A percentile compares a stretch with the other conserved stretches of the same genome.
phyloP scores from a whole-genome alignment of 352 stramenopile species.

The Globisporangium cylindrosporum region DNA sequence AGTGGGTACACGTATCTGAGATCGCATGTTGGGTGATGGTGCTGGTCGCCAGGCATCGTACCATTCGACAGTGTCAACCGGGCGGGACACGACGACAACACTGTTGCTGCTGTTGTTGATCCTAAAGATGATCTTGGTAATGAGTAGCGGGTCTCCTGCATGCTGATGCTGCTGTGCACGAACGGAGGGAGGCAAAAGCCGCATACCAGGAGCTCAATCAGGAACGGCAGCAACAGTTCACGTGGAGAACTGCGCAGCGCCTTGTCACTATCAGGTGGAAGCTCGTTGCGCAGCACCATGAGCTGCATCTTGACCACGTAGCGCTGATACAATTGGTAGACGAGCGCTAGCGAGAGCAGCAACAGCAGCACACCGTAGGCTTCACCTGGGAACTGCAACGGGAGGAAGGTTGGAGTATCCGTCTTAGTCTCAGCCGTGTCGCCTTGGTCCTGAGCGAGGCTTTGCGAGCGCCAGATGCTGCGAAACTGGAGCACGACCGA shows the following conservation, averaged over 20 bases:
- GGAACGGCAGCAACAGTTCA: conserved; percentile 37
- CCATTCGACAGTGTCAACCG: conserved; percentile 12
- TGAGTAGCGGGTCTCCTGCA: conserved; percentile 49
- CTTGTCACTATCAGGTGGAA: conserved; percentile 22
- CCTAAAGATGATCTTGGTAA: conserved; percentile 16
- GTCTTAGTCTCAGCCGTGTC: not conserved
- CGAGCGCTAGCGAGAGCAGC: conserved; percentile 38
- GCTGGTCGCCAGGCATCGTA: not conserved
- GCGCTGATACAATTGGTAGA: conserved; percentile 41
- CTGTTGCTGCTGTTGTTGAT: not conserved
- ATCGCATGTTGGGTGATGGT: conserved; percentile 23
- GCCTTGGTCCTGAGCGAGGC: not conserved
- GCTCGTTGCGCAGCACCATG: conserved; percentile 44
- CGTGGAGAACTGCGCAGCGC: conserved; percentile 22
- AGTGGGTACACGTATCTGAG: conserved; percentile 53
- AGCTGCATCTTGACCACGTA: conserved; percentile 58
- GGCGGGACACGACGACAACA: conserved; percentile 20
- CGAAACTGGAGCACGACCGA: conserved; percentile 54
- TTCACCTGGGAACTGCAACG: conserved; percentile 46
- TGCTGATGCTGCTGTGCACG: conserved; percentile 36
- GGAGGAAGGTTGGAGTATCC: conserved; percentile 11
- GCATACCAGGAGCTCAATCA: conserved; percentile 43
- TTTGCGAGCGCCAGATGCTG: conserved; percentile 48
- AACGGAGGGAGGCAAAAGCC: conserved; percentile 45
- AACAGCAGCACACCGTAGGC: conserved; percentile 42